Percentiles rank a stretch among this genome's conserved stretches.
Evolutionary conservation across 257 asterid genomes (phyloP).

Genomic region (Coffea eugenioides): DNA sequence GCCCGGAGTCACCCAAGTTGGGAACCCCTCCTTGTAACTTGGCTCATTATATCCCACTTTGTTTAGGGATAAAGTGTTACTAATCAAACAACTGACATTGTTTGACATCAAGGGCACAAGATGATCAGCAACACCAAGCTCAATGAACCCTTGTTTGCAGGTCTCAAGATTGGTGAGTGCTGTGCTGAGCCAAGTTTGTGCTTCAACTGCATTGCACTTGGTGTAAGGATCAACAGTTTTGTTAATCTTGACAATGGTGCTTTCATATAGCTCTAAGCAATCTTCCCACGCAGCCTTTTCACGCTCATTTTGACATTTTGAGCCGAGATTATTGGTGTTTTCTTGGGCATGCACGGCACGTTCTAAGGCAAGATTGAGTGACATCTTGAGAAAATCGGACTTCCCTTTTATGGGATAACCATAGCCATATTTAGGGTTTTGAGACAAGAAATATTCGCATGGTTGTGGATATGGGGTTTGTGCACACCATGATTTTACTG

Average conservation of each 20-base stretch:
- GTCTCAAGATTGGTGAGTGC: constrained; percentile 18
- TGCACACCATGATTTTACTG: constrained; percentile 61
- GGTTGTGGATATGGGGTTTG: constrained; percentile 73
- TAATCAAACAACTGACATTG: constrained; percentile 55
- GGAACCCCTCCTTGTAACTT: constrained; percentile 42
- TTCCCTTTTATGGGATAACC: constrained; percentile 36
- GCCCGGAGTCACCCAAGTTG: constrained; percentile 58
- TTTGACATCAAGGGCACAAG: constrained; percentile 45
- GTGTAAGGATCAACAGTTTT: constrained; percentile 42
- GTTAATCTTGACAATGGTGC: constrained; percentile 43
- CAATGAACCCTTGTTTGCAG: constrained; percentile 47
- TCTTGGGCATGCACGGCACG: constrained; percentile 48
- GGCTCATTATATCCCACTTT: constrained; percentile 25
- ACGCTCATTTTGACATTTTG: constrained; percentile 41
- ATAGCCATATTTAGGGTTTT: constrained; percentile 38
- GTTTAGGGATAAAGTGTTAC: constrained; percentile 62
- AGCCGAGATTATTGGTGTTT: constrained; percentile 40
- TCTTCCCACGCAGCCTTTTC: constrained; percentile 90
- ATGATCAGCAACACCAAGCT: constrained; percentile 44
- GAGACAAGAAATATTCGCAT: constrained; percentile 56
- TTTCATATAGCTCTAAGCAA: constrained; percentile 64
- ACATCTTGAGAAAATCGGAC: constrained; percentile 56
- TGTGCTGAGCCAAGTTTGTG: constrained; percentile 17
- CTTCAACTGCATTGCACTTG: constrained; percentile 34
- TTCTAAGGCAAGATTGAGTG: constrained; percentile 59